Conservation (phyloP, 2,329 filamentous ascomycete genomes). For the Davidsoniella virescens region DNA sequence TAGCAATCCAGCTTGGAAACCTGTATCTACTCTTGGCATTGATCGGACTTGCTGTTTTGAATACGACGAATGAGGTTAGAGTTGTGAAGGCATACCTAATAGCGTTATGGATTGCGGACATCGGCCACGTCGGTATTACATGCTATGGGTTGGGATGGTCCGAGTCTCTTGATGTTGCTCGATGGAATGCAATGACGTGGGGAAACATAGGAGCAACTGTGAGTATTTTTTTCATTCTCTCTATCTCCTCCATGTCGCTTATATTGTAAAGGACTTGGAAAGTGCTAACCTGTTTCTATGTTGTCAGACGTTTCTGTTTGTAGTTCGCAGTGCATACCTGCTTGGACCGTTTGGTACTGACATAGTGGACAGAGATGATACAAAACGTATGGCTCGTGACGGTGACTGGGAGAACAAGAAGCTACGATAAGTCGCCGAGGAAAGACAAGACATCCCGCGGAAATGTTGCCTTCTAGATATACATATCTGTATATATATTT, state of each 20-base stretch:
- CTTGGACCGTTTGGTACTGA: no score
- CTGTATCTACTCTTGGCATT: slow-evolving; percentile 50
- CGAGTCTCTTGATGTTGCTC: slow-evolving; percentile 32
- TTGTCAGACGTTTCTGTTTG: slow-evolving; percentile 1
- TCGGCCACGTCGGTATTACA: slow-evolving; percentile 50
- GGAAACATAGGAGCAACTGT: slow-evolving; percentile 55
- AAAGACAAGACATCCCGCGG: no score
- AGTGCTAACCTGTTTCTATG: neutral
- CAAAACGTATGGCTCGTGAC: no score
- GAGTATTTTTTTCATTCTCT: slow-evolving; percentile 17
- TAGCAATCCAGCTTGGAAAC: slow-evolving; percentile 54
- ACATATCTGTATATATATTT: no score
- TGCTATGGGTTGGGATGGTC: slow-evolving; percentile 40
- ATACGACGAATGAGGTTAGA: slow-evolving; percentile 30
- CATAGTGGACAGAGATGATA: neutral
- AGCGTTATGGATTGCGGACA: slow-evolving; percentile 47
- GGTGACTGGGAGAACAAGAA: no score
- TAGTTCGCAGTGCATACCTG: neutral
- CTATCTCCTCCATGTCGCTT: neutral
- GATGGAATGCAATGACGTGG: slow-evolving; percentile 57
- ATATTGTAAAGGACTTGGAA: neutral
- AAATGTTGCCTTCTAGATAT: no score
- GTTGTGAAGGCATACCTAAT: slow-evolving; percentile 53
- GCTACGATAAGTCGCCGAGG: no score
- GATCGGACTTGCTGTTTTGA: slow-evolving; percentile 34